Conservation (phyloP, 305 asterid genomes). For the Stenogyne calaminthoides region DNA sequence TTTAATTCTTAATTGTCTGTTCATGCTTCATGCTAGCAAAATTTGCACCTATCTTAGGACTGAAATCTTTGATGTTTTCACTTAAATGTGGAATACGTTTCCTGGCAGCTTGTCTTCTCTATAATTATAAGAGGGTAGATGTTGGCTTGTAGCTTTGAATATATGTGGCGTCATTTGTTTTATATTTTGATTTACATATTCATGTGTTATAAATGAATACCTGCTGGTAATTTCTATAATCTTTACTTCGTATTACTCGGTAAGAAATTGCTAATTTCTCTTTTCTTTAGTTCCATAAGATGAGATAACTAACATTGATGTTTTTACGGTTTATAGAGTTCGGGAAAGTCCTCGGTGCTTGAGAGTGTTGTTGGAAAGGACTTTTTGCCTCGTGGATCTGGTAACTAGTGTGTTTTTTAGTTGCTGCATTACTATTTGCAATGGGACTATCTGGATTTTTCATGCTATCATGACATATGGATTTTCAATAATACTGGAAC, state of each 20-base stretch:
- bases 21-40: background rate
- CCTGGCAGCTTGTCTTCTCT: background rate
- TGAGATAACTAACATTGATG: slow-evolving; percentile 3
- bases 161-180: background rate
- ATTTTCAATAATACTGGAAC: background rate
- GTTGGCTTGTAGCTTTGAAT: background rate
- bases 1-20: background rate
- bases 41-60: slow-evolving; percentile 18
- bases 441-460: slow-evolving; percentile 7
- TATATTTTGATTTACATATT: background rate
- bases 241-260: slow-evolving; percentile 1
- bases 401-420: slow-evolving; percentile 35
- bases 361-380: slow-evolving; percentile 88
- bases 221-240: slow-evolving; percentile 6
- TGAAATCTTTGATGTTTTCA: background rate
- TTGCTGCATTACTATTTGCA: slow-evolving; percentile 23
- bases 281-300: slow-evolving; percentile 15
- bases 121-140: background rate
- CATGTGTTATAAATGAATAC: background rate
- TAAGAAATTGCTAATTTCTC: background rate
- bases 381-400: slow-evolving; percentile 91
- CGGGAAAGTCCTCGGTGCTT: slow-evolving; percentile 85
- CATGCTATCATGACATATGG: background rate
- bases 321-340: slow-evolving; percentile 55
- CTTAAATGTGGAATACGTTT: slow-evolving; percentile 2